Percentiles rank a stretch among this genome's conserved stretches.
Conservation (phyloP, 495 filamentous ascomycete species). For the Trichoderma reesei region DNA sequence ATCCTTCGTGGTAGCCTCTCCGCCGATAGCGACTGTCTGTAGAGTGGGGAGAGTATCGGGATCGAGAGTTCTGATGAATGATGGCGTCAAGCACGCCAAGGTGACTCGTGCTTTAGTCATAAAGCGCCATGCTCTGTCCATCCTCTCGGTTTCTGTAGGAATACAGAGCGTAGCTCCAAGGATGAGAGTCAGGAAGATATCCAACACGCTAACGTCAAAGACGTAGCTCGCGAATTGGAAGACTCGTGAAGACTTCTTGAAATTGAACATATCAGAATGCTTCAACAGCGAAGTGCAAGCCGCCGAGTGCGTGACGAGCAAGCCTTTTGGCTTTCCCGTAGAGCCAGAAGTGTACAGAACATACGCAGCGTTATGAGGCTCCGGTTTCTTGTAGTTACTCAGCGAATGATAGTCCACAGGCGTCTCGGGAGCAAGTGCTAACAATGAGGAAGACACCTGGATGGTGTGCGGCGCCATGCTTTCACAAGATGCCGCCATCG, state of each 20-base stretch:
- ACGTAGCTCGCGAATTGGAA: constrained; percentile 48
- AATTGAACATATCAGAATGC: constrained; percentile 24
- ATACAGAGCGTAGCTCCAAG: constrained; percentile 10
- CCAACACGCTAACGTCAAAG: constrained; percentile 44
- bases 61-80: background rate
- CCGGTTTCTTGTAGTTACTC: background rate
- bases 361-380: constrained; percentile 24
- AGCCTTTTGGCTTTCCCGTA: constrained; percentile 3
- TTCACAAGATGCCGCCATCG: background rate
- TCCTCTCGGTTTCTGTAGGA: constrained; percentile 11
- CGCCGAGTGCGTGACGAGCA: background rate
- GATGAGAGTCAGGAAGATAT: constrained; percentile 43
- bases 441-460: background rate
- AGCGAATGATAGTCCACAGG: background rate
- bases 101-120: constrained; percentile 34
- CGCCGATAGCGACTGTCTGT: background rate
- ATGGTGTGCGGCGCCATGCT: background rate
- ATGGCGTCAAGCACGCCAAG: constrained; percentile 27
- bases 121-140: constrained; percentile 11
- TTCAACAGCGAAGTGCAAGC: background rate
- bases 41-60: background rate
- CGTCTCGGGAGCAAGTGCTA: constrained; percentile 8
- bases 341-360: background rate
- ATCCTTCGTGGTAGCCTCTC: background rate
- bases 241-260: constrained; percentile 23